phyloP scores from a whole-genome alignment of 768 basidiomycete genomes.

The Psilocybe cubensis region DNA sequence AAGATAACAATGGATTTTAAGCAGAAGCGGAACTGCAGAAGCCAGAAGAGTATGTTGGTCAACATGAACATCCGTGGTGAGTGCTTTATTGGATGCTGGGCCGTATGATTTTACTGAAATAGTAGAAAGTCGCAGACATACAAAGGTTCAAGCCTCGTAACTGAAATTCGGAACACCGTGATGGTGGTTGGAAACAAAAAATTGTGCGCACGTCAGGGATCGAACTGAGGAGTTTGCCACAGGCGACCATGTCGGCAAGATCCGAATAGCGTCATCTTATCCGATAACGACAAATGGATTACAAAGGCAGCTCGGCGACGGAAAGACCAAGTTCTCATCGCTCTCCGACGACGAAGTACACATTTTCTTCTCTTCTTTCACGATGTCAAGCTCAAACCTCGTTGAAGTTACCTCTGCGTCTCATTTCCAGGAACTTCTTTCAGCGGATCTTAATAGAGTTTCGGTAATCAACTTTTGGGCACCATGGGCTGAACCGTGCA shows the following conservation, averaged over 20 bases:
- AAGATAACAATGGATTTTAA: too few species aligned
- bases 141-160: too few species aligned
- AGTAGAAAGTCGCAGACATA: too few species aligned
- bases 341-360: constrained; percentile 3
- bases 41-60: too few species aligned
- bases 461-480: constrained; percentile 96
- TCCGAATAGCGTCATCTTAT: constrained; percentile 35
- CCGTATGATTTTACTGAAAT: too few species aligned
- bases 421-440: constrained; percentile 77
- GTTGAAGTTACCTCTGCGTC: constrained; percentile 58
- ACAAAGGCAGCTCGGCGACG: constrained; percentile 21
- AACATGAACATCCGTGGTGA: too few species aligned
- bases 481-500: constrained; percentile 90
- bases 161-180: too few species aligned
- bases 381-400: constrained; percentile 34
- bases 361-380: constrained; percentile 1
- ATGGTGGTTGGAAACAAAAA: background rate
- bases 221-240: background rate
- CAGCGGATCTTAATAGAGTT: constrained; percentile 74
- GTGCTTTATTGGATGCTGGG: too few species aligned
- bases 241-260: constrained; percentile 18
- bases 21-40: too few species aligned
- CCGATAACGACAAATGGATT: constrained; percentile 20
- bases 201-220: background rate
- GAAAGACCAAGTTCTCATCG: constrained; percentile 9